Evolutionary conservation across 495 filamentous ascomycete species (phyloP), one percentile per base, ranked within the genome.

Genomic region (Filosporella fistucella): DNA sequence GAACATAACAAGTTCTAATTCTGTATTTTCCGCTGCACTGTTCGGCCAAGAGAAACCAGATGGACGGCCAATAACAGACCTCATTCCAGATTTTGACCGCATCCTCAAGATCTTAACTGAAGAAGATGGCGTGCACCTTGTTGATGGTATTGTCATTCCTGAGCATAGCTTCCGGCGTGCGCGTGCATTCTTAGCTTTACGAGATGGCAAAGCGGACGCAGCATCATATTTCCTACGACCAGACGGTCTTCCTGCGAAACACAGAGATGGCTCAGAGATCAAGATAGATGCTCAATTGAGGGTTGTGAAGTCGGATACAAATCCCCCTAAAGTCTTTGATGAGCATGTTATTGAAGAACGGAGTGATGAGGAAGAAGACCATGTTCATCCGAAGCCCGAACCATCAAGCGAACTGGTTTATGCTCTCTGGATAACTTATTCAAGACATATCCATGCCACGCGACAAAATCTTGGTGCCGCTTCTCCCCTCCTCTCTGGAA

Each of bases 351-450:
- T 72, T 38, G 56, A 62, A n/a, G 75, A 78, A 54, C 52, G 50
- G 18, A 75, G 68, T 47, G 75, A 77, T 22, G 76, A 79, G 17
- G 71, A 70, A 38, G 51, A 43, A 33, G 57, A 49, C 20, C 22
- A 49, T 21, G 51, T 62, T 23, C 44, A 36, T 14, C n/a, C 43
- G 18, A 41, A 47, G 22, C 42, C 56, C 9, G 55, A 63, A 13
- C 35, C 61, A 5, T 57, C 81, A 30, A 78, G 85, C 1, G 89
- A 96, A 58, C 72, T 95, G 28, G 91, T 97, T 4, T 97, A 90
- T 68, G 93, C 93, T 14, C 68, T 98, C 18, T 98, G 93, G 93
- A 82, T 98, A 38, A 97, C 91, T 3, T 98, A 97, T 62, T 97
- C 93, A 8, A 73, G 90, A 33, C 89, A 95, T 52, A 74, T 97